Base-by-base conservation (phyloP, 2,329 filamentous ascomycete species). In the Colletotrichum lentis region DNA sequence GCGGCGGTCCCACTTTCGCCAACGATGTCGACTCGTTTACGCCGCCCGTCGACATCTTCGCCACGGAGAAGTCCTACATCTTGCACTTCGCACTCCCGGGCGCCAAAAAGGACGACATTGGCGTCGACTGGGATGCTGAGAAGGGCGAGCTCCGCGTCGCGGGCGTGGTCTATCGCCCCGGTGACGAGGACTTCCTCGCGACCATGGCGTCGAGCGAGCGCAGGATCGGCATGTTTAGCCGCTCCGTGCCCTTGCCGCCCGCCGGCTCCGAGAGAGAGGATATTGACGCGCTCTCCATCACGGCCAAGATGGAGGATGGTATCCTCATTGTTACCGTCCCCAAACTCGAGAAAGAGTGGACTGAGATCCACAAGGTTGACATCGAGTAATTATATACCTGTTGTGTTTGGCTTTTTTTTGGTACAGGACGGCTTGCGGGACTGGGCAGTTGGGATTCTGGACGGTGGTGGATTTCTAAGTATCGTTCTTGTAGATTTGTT, bases 31-130 rank as follows among this genome's bases (percentile, higher is more conserved):
- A 80, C 61, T 76, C 81, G 66, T 91, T 92, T 77, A 77, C 78
- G 5, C 90, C 91, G 0, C 88, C 90, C n/a, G 82, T 90, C 63
- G 93, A 96, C 76, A 80, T 94, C 71, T 96, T 95, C 82, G 86
- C 90, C 76, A 91, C 89, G 5, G 79, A 87, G 7, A 79, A 81
- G 39, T 79, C 87, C 16, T 94, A 89, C 76, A 81, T 93, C 50
- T 80, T 96, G 10, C 92, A 96, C 77, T 81, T 94, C 73, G 90
- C 91, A 1, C 84, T 96, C 0, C 91, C 93, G 0, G 93, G 93
- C 31, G 92, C 90, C 1, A 90, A 90, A 80, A 94, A 94, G 79
- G 86, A 92, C 73, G 91, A 96, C 74, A 82, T 96, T 6, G 90
- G 86, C 65, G 87, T 96, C 53, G 89, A 90, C 77, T 96, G 91